Evolutionary conservation across 1,284 basidiomycete genomes (phyloP), one percentile per base, ranked within the genome.

Genomic region (Cutaneotrichosporon cutaneum): DNA sequence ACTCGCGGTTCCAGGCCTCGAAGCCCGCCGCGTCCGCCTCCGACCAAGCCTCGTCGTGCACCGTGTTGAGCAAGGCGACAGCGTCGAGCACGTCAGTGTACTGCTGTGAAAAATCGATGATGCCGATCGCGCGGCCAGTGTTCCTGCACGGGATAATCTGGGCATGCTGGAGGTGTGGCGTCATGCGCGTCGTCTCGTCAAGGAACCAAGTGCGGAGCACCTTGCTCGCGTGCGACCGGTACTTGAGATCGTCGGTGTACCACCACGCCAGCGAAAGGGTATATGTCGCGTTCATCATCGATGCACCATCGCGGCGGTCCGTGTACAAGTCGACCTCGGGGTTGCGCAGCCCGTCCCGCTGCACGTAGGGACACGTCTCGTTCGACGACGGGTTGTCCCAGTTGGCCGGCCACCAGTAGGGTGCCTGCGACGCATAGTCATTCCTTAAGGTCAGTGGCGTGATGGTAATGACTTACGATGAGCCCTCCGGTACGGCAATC

Each of bases 101-200:
- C 51, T 63, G 58, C 62, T 63, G 62, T 2, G 62, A 52, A 27
- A 63, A 63, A 58, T 63, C 62, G 54, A 63, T 63, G 26, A 63
- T 60, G 35, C 62, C 62, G 9, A 57, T 59, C 3, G 54, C 24
- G 11, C 62, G 58, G 5, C 62, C 62, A 5, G 16, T 22, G 51
- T 60, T 57, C 35, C 39, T 39, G 58, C 62, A 63, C 0, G 58
- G 58, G 14, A 56, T 18, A 21, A 63, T 57, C 51, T 63, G 62
- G n/a, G 62, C 58, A 21, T 63, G 62, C 33, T 54, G 10, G 4
- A 63, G 58, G 35, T 63, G 33, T 1, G 62, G 62, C 26, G 39
- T 63, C 62, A 60, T 59, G 13, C 8, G 11, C 1, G 62, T 63
- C 16, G 2, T 21, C 1, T 27, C 13, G 51, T 60, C 26, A 42